Percentiles rank a stretch among this genome's conserved stretches.
Evolutionary conservation across 2,329 filamentous ascomycete genomes (phyloP).

Genomic region (Paecilomyces fulvus): DNA sequence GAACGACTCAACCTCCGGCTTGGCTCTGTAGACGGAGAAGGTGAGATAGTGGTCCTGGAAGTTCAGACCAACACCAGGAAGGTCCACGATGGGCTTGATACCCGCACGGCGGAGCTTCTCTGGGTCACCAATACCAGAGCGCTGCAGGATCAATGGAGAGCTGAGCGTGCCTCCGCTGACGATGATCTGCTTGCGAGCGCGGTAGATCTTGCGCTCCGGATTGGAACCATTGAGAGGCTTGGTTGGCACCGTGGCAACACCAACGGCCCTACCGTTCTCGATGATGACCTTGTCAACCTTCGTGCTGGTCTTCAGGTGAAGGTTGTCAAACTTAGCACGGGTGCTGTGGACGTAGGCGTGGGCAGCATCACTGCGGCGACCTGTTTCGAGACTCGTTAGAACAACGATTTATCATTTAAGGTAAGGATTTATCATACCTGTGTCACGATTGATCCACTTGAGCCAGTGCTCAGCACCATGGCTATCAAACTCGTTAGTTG

Average conservation of each 20-base stretch:
- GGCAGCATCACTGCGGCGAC: conserved; percentile 66
- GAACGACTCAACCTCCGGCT: conserved; percentile 67
- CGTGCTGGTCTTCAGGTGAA: conserved; percentile 66
- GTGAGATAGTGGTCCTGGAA: conserved; percentile 71
- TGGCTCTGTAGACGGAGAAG: conserved; percentile 62
- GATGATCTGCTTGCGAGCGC: conserved; percentile 65
- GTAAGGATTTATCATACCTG: conserved; percentile 32
- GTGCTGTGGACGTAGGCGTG: conserved; percentile 73
- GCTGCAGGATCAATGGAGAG: conserved; percentile 65
- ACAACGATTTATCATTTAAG: neutral
- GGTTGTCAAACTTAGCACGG: conserved; percentile 58
- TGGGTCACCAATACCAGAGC: conserved; percentile 65
- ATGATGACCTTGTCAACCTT: conserved; percentile 71
- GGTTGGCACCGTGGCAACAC: conserved; percentile 60
- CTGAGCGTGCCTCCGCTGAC: conserved; percentile 65
- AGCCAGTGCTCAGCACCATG: conserved; percentile 74
- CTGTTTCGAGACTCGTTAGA: conserved; percentile 38
- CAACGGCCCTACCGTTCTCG: conserved; percentile 63
- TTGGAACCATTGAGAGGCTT: conserved; percentile 56
- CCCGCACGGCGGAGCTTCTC: conserved; percentile 61
- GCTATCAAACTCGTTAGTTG: conserved; percentile 10
- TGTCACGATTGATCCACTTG: conserved; percentile 68
- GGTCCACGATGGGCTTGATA: conserved; percentile 60
- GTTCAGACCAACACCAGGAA: conserved; percentile 66
- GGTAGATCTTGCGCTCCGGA: conserved; percentile 49